A percentile compares a stretch with the other conserved stretches of the same genome.
phyloP scores from a whole-genome alignment of 768 basidiomycete genomes.

The Suillus lakei region DNA sequence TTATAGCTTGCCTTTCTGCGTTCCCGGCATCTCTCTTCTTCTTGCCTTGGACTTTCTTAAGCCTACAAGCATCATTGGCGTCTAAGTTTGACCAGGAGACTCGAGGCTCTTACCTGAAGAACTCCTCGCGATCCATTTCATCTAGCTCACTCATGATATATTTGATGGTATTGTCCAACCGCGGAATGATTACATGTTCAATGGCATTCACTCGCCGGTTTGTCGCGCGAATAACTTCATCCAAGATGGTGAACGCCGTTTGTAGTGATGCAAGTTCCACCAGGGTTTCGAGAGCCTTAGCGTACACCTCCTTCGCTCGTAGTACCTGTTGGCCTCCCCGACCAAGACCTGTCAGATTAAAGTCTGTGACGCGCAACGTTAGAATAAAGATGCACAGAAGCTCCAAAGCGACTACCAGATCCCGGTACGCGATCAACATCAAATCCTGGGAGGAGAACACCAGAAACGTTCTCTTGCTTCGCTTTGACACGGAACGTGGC shows the following conservation, averaged over 20 bases:
- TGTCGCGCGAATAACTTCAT: slow-evolving; percentile 99
- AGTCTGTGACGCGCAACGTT: slow-evolving; percentile 58
- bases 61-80: slow-evolving; percentile 45
- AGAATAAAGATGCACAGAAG: background rate
- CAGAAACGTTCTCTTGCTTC: slow-evolving; percentile 97
- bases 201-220: slow-evolving; percentile 99
- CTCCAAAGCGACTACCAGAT: slow-evolving; percentile 57
- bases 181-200: slow-evolving; percentile 95
- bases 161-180: slow-evolving; percentile 95
- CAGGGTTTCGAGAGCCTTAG: slow-evolving; percentile 95
- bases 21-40: slow-evolving; percentile 14
- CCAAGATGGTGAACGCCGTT: slow-evolving; percentile 97
- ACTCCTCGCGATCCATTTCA: slow-evolving; percentile 97
- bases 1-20: slow-evolving; percentile 23
- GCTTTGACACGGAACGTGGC: slow-evolving; percentile 94
- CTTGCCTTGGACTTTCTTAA: slow-evolving; percentile 98
- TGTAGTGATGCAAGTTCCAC: slow-evolving; percentile 97
- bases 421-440: slow-evolving; percentile 88
- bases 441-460: slow-evolving; percentile 94
- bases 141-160: slow-evolving; percentile 98
- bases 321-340: slow-evolving; percentile 96
- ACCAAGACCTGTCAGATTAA: slow-evolving; percentile 95
- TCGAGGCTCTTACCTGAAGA: slow-evolving; percentile 70
- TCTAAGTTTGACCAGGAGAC: background rate
- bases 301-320: slow-evolving; percentile 95